phyloP scores from a whole-genome alignment of 1,284 basidiomycete genomes.

The Mycena citricolor region DNA sequence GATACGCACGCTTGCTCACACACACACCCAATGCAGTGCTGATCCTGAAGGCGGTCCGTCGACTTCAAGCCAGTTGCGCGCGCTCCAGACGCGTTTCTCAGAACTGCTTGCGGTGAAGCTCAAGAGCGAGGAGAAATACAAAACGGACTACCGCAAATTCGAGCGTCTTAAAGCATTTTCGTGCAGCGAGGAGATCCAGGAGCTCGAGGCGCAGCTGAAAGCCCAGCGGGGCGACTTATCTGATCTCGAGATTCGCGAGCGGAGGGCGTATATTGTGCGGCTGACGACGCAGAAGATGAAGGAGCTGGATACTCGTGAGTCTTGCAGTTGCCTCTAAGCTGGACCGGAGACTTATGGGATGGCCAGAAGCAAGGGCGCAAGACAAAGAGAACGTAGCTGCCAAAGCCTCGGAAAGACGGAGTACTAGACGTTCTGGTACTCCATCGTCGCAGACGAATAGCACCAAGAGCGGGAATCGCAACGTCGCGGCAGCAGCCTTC shows the following conservation, averaged over 20 bases:
- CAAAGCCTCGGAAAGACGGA: too few species aligned
- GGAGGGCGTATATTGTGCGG: slow-evolving; percentile 4
- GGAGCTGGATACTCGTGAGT: not conserved
- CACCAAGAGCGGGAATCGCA: too few species aligned
- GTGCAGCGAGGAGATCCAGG: slow-evolving; percentile 6
- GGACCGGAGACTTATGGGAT: too few species aligned
- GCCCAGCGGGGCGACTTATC: not conserved
- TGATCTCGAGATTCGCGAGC: slow-evolving; percentile 5
- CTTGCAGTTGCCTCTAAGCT: too few species aligned
- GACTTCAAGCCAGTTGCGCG: slow-evolving; percentile 3
- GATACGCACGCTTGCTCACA: slow-evolving; percentile 4
- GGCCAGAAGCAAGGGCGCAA: too few species aligned
- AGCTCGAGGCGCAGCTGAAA: slow-evolving; percentile 2
- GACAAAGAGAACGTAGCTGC: too few species aligned
- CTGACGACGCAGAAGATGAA: not conserved
- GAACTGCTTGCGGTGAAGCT: slow-evolving; percentile 12
- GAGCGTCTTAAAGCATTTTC: slow-evolving; percentile 1
- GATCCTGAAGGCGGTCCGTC: slow-evolving; percentile 15
- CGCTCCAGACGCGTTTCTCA: slow-evolving; percentile 11
- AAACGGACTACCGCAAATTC: slow-evolving; percentile 12
- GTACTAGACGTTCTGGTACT: too few species aligned
- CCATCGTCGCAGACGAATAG: too few species aligned
- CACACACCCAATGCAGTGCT: not conserved
- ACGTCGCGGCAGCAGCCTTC: too few species aligned
- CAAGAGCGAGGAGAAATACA: slow-evolving; percentile 15